Evolutionary conservation across 1,284 basidiomycete species (phyloP).

Genomic region (Irpex lacteus): DNA sequence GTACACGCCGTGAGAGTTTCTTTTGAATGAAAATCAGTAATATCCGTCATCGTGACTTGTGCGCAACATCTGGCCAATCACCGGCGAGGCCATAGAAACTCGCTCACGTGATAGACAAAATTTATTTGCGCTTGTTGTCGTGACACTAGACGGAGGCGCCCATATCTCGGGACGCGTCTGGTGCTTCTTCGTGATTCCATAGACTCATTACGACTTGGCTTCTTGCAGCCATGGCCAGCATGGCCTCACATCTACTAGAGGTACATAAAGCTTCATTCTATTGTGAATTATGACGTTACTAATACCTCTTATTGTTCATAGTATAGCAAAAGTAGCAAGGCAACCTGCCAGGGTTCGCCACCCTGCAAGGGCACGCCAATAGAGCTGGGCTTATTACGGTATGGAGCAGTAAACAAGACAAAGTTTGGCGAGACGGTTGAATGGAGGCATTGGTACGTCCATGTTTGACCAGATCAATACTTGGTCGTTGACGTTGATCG

Average conservation of each 20-base stretch:
- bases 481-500: background rate
- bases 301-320: constrained; percentile 24
- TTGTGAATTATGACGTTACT: background rate
- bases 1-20: background rate
- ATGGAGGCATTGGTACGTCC: constrained; percentile 70
- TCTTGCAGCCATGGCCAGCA: constrained; percentile 10
- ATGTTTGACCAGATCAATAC: background rate
- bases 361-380: constrained; percentile 59
- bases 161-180: background rate
- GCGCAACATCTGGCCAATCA: background rate
- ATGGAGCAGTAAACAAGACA: constrained; percentile 47
- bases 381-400: constrained; percentile 54
- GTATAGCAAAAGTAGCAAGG: constrained; percentile 70
- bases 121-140: background rate
- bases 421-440: constrained; percentile 59
- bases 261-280: constrained; percentile 2
- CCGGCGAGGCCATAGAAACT: background rate
- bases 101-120: background rate
- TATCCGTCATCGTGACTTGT: background rate
- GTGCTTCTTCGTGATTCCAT: background rate
- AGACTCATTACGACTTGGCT: background rate
- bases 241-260: constrained; percentile 16
- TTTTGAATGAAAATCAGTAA: background rate
- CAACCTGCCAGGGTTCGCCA: constrained; percentile 61
- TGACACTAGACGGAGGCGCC: background rate